Percentiles rank a stretch among this genome's conserved stretches.
These are phyloP conservation scores for Mycena rosella DNA, from an alignment of 768 basidiomycete genomes.

Conservation along the genomic window DNA sequence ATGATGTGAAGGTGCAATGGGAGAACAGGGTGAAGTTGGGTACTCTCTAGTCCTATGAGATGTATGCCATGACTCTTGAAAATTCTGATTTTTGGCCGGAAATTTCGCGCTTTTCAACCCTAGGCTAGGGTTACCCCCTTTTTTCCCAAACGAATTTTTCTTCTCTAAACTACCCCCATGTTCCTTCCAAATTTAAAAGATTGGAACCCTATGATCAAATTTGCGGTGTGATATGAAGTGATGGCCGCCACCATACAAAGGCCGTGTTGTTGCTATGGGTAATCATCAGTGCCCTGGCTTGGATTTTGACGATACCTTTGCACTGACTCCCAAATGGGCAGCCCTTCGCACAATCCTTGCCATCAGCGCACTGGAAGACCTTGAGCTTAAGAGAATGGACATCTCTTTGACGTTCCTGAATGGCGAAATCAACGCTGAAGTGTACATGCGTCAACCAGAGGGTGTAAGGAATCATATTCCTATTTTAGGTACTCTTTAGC, in stretches of 20 bases:
- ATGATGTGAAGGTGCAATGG: neutral
- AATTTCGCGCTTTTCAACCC: conserved; percentile 12
- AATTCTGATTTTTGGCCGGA: neutral
- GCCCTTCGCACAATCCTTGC: conserved; percentile 46
- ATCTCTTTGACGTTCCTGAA: conserved; percentile 50
- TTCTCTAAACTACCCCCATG: neutral
- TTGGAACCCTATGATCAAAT: neutral
- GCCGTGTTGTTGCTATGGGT: no score
- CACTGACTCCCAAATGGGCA: conserved; percentile 41
- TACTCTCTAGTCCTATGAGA: neutral
- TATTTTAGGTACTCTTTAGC: no score
- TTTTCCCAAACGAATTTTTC: conserved; percentile 20
- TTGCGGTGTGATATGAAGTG: neutral
- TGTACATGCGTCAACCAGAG: no score
- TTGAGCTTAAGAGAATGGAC: no score
- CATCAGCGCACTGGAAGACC: conserved; percentile 45
- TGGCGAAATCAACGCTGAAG: no score
- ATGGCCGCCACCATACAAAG: conserved; percentile 3
- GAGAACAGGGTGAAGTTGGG: neutral
- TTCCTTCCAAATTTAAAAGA: neutral
- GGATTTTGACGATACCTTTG: conserved; percentile 36
- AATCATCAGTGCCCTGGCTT: no score
- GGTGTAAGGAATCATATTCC: no score
- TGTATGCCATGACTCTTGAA: neutral
- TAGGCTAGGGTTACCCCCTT: neutral